Evolutionary conservation across 2,329 filamentous ascomycete genomes (phyloP).

Genomic region (Arachnomyces sp.): DNA sequence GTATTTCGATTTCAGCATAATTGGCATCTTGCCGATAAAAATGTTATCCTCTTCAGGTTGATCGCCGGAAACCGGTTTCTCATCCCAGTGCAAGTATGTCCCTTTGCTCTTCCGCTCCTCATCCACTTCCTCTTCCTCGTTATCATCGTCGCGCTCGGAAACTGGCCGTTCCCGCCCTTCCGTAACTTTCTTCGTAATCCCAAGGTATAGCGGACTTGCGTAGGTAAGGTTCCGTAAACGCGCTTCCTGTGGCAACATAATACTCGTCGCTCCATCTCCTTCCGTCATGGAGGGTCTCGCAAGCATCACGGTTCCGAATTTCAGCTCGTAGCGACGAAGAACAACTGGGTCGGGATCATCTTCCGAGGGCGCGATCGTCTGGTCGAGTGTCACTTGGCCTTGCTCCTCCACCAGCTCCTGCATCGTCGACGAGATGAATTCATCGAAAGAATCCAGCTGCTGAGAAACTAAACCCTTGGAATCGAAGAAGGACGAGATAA

Average conservation of each 20-base stretch:
- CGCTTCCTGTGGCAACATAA: conserved; percentile 87
- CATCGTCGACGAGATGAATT: conserved; percentile 89
- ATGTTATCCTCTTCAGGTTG: conserved; percentile 61
- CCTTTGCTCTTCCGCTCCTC: conserved; percentile 39
- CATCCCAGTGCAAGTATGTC: conserved; percentile 41
- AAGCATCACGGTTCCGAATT: conserved; percentile 83
- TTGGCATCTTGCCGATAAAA: conserved; percentile 90
- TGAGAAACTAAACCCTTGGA: conserved; percentile 92
- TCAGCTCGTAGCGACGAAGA: conserved; percentile 87
- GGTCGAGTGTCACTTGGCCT: conserved; percentile 82
- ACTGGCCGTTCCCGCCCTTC: conserved; percentile 70
- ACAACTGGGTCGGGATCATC: conserved; percentile 69
- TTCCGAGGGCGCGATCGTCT: conserved; percentile 69
- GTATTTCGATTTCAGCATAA: conserved; percentile 97
- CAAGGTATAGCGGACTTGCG: conserved; percentile 80
- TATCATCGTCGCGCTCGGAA: conserved; percentile 56
- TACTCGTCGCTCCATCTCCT: conserved; percentile 77
- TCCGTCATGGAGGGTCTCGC: conserved; percentile 87
- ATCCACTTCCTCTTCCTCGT: conserved; percentile 41
- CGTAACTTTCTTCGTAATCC: conserved; percentile 76
- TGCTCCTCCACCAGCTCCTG: conserved; percentile 92
- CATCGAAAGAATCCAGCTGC: conserved; percentile 96
- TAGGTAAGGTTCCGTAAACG: conserved; percentile 94
- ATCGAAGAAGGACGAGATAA: conserved; percentile 96
- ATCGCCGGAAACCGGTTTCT: conserved; percentile 37